These are phyloP conservation scores for Lentinula sp. DNA, from an alignment of 768 basidiomycete species.

Conservation along the genomic window DNA sequence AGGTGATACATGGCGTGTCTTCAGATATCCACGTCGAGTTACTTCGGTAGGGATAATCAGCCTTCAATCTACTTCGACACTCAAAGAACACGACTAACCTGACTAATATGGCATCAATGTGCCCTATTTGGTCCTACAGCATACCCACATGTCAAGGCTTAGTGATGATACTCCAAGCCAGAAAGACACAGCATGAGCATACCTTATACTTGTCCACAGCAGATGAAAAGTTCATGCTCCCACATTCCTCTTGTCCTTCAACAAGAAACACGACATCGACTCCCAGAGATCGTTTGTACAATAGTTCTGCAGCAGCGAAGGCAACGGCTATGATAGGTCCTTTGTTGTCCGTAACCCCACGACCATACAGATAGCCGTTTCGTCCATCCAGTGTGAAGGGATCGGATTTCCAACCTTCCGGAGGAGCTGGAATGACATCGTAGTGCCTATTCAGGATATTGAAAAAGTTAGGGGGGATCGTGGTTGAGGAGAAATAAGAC, in stretches of 20 bases:
- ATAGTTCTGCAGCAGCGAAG: slow-evolving; percentile 79
- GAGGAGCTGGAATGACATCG: slow-evolving; percentile 86
- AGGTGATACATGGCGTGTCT: slow-evolving; percentile 88
- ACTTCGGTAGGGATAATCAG: slow-evolving; percentile 26
- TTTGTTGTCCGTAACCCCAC: slow-evolving; percentile 92
- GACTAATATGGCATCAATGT: slow-evolving; percentile 84
- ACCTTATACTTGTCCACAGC: slow-evolving; percentile 75
- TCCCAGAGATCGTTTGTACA: slow-evolving; percentile 65
- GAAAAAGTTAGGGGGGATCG: neutral
- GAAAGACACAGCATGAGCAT: neutral
- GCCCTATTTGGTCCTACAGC: slow-evolving; percentile 76
- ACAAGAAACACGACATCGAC: slow-evolving; percentile 87
- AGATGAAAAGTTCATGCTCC: slow-evolving; percentile 81
- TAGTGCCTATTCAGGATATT: slow-evolving; percentile 63
- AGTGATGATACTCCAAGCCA: neutral
- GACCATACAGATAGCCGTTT: slow-evolving; percentile 88
- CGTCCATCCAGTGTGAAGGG: slow-evolving; percentile 79
- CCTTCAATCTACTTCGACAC: neutral
- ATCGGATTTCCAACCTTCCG: slow-evolving; percentile 72
- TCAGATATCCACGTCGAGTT: slow-evolving; percentile 98
- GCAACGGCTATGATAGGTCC: slow-evolving; percentile 92
- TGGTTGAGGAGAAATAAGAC: slow-evolving; percentile 10
- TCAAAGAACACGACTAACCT: slow-evolving; percentile 39
- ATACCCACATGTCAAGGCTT: slow-evolving; percentile 8
- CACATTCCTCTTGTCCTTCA: slow-evolving; percentile 97